Percentiles rank a stretch among this genome's conserved stretches.
Conservation (phyloP, 805 yeast genomes). For the Kregervanrija pseudodelftensis region DNA sequence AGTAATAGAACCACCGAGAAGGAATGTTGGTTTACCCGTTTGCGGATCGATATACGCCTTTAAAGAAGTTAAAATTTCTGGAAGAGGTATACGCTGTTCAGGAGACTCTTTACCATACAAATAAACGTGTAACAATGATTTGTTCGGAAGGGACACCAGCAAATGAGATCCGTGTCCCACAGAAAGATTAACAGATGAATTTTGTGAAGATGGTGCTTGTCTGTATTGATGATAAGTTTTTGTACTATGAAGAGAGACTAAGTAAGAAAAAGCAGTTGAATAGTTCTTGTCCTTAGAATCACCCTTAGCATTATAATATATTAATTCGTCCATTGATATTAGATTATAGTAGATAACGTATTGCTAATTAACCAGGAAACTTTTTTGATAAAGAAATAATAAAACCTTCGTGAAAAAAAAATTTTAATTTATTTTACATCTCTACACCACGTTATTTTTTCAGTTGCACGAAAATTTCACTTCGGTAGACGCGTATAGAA, state of each 20-base stretch:
- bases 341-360: background rate
- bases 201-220: conserved; percentile 39
- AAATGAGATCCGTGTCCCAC: conserved; percentile 42
- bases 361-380: background rate
- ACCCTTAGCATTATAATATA: conserved; percentile 41
- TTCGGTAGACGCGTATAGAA: background rate
- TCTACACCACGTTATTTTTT: background rate
- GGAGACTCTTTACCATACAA: conserved; percentile 61
- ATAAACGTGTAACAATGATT: conserved; percentile 72
- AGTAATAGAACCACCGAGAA: conserved; percentile 67
- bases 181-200: conserved; percentile 43
- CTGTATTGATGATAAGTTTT: conserved; percentile 44
- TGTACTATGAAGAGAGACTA: conserved; percentile 40
- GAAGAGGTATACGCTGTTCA: conserved; percentile 77
- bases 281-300: conserved; percentile 33
- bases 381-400: background rate
- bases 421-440: conserved; percentile 1
- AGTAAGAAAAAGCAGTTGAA: conserved; percentile 29
- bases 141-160: conserved; percentile 59
- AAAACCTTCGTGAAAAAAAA: background rate
- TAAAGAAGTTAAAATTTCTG: conserved; percentile 65
- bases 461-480: no score
- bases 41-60: conserved; percentile 20
- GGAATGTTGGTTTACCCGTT: conserved; percentile 35
- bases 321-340: conserved; percentile 41